A percentile compares a stretch with the other conserved stretches of the same genome.
Evolutionary conservation across 169 alveolate genomes (phyloP).

Genomic region (Plasmodium vivax): DNA sequence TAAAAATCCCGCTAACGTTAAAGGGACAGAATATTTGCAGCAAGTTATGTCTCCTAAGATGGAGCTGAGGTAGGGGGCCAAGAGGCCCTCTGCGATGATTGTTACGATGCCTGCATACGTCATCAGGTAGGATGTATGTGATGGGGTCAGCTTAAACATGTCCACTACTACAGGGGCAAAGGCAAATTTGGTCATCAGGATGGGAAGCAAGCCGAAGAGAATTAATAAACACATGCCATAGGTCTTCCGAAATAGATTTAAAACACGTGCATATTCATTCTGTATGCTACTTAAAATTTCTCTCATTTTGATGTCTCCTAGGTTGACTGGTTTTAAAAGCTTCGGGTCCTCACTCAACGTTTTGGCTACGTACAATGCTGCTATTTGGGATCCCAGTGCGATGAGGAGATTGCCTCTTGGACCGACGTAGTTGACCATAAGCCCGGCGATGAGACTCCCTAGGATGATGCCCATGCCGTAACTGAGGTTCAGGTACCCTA

Average conservation of each 20-base stretch:
- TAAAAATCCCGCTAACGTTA: constrained; percentile 47
- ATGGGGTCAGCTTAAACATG: constrained; percentile 67
- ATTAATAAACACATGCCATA: constrained; percentile 68
- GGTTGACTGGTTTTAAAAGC: constrained; percentile 1
- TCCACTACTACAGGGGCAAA: constrained; percentile 67
- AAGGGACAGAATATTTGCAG: constrained; percentile 49
- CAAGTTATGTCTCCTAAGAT: constrained; percentile 55
- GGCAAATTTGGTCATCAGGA: constrained; percentile 60
- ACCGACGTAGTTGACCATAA: constrained; percentile 36
- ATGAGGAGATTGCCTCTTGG: constrained; percentile 52
- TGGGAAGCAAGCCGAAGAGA: constrained; percentile 50
- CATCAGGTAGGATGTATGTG: constrained; percentile 66
- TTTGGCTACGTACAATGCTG: constrained; percentile 38
- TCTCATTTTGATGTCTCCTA: constrained; percentile 12
- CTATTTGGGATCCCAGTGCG: constrained; percentile 33
- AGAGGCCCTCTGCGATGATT: constrained; percentile 42
- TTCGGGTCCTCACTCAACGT: constrained; percentile 46
- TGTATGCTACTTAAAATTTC: constrained; percentile 10
- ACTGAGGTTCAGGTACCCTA: constrained; percentile 53
- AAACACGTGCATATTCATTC: constrained; percentile 31
- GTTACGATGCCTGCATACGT: constrained; percentile 63
- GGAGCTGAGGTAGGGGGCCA: constrained; percentile 62
- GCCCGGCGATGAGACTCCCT: constrained; percentile 50
- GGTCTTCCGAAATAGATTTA: constrained; percentile 45
- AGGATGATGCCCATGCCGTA: constrained; percentile 48